These are phyloP conservation scores for Cornus controversa DNA, from an alignment of 148 eudicot genomes.

Conservation along the genomic window DNA sequence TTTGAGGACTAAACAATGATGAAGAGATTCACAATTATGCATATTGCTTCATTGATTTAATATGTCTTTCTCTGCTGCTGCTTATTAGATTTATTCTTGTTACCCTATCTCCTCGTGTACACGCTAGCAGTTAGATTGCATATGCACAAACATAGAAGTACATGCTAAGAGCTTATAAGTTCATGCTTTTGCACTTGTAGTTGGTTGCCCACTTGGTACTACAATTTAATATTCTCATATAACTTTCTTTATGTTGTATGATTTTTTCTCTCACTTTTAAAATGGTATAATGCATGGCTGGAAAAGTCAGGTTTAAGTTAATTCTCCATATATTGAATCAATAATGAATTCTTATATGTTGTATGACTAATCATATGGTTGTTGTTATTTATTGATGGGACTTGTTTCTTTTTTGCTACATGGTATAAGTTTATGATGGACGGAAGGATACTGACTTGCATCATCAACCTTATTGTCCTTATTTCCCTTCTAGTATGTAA, in stretches of 20 bases:
- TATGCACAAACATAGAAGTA: not conserved
- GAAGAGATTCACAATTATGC: not conserved
- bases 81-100: not conserved
- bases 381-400: too few species aligned
- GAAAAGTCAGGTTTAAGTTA: too few species aligned
- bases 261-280: not conserved
- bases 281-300: too few species aligned
- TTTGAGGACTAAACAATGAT: conserved; percentile 1
- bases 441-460: too few species aligned
- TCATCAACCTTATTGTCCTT: too few species aligned
- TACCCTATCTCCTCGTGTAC: not conserved
- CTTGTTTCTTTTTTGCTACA: too few species aligned
- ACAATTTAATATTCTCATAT: not conserved
- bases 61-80: not conserved
- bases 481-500: too few species aligned
- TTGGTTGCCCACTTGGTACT: not conserved
- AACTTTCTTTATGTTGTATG: not conserved
- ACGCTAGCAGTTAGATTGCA: not conserved
- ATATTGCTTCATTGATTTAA: not conserved
- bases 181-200: not conserved
- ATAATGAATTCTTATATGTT: too few species aligned
- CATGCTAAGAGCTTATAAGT: not conserved
- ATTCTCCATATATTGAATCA: too few species aligned
- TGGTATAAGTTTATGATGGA: too few species aligned
- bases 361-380: too few species aligned